Conservation (phyloP, 148 eudicot genomes). For the Amaranthus hypochondriacus region DNA sequence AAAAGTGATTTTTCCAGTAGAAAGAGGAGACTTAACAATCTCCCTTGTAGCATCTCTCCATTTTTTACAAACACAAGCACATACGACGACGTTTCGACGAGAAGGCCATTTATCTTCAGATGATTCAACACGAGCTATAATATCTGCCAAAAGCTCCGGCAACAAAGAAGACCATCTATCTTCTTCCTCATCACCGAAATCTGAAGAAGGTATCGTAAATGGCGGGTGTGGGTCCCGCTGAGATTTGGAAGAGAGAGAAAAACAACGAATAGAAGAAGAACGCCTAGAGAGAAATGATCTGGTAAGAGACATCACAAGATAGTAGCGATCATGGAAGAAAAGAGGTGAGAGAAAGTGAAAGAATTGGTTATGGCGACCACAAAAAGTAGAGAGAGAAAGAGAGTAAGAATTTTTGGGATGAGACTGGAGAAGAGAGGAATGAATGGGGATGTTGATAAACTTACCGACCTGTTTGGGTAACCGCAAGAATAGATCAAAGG, state of each 20-base stretch:
- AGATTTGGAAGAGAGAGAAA: slow-evolving; percentile 52
- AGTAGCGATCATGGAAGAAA: slow-evolving; percentile 14
- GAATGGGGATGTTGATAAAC: too few relatives aligned
- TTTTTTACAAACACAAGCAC: slow-evolving; percentile 70
- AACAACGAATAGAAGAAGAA: slow-evolving; percentile 34
- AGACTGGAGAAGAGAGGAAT: too few relatives aligned
- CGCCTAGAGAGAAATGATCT: slow-evolving; percentile 57
- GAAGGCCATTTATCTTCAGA: slow-evolving; percentile 77
- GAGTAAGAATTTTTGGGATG: too few relatives aligned
- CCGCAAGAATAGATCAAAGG: too few relatives aligned
- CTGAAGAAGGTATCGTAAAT: not conserved
- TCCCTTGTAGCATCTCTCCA: slow-evolving; percentile 69
- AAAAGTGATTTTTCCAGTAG: slow-evolving; percentile 64
- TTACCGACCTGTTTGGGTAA: too few relatives aligned
- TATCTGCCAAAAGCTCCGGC: slow-evolving; percentile 80
- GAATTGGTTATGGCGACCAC: too few relatives aligned
- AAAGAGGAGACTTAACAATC: slow-evolving; percentile 42
- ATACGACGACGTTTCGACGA: slow-evolving; percentile 65
- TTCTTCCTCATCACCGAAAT: not conserved
- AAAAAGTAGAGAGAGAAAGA: too few relatives aligned
- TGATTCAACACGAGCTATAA: slow-evolving; percentile 62
- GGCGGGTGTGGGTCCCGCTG: slow-evolving; percentile 25
- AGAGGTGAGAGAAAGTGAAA: too few relatives aligned
- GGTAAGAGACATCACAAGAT: slow-evolving; percentile 41
- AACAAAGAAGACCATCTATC: slow-evolving; percentile 54